Evolutionary conservation across 2,329 filamentous ascomycete genomes (phyloP), one percentile per base, ranked within the genome.

Genomic region (Phialophora chinensis): DNA sequence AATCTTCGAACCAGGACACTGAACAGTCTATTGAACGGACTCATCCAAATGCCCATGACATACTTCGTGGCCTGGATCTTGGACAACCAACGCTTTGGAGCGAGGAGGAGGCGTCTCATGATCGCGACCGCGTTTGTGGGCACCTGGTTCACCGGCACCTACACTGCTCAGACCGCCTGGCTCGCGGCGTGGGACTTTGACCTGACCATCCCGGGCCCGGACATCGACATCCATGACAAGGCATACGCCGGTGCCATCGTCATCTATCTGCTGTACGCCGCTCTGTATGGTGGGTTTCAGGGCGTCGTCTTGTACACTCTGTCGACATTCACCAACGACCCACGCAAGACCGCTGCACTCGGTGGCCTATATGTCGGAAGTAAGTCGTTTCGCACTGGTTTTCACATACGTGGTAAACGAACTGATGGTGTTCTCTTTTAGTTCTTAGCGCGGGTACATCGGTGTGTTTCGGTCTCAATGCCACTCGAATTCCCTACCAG

Each of bases 1-100:
- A 62, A 62, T 53, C 59, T 62, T n/a, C 47, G 59, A 23, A 62
- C 59, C 5, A 47, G 59, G 27, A 62, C 47, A 8, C 59, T 62
- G 31, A 62, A 62, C 59, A 62, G 27, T n/a, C 59, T 62, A 14
- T 55, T 62, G 59, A 62, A 62, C 23, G 33, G 31, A 8, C 59
- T 62, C 17, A 54, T 62, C 29, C 59, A 62, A 42, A 54, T 62
- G 7, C 59, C 59, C 27, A 44, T 62, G 27, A 62, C 59, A 20
- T 35, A 35, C 27, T 29, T 62, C 10, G 33, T 54, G 47, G 47
- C 47, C 14, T 62, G 47, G 47, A 35, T 62, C 47, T 42, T 62
- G 29, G 59, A 62, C 29, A 38, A 35, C 20, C 29, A 42, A 55
- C 47, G 59, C 25, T n/a, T 54, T 38, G 47, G 47, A 62, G 17